Conservation (phyloP, 2,329 filamentous ascomycete species). For the Pseudogymnoascus sp. region DNA sequence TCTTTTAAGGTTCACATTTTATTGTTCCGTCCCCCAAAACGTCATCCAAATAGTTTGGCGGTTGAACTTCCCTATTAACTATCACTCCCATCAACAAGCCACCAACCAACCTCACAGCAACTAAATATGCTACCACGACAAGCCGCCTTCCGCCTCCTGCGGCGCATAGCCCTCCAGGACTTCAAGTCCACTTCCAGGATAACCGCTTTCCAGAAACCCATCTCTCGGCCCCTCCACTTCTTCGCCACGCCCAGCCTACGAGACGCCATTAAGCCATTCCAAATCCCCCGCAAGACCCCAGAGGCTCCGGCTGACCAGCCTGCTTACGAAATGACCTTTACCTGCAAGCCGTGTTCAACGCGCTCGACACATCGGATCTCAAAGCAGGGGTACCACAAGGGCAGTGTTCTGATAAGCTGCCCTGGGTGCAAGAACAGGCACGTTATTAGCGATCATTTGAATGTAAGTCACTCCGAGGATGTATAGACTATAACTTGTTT, state of each 20-base stretch:
- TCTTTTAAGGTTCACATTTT: conserved; percentile 7
- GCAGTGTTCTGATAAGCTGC: conserved; percentile 82
- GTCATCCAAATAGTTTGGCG: not conserved
- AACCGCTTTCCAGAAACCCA: not conserved
- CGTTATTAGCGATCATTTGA: conserved; percentile 84
- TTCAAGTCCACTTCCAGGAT: not conserved
- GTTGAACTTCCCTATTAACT: not conserved
- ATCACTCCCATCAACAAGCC: not conserved
- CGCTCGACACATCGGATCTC: conserved; percentile 80
- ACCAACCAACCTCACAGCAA: not conserved
- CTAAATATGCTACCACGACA: conserved; percentile 16
- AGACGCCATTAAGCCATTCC: not conserved
- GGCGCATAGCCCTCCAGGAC: conserved; percentile 8
- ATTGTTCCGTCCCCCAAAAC: not conserved
- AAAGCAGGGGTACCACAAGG: conserved; percentile 91
- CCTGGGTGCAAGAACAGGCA: conserved; percentile 80
- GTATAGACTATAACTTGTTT: not conserved
- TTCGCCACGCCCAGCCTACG: conserved; percentile 6
- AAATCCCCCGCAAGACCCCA: not conserved
- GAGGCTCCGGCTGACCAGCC: conserved; percentile 35
- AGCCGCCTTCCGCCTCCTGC: conserved; percentile 9
- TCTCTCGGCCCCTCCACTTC: not conserved
- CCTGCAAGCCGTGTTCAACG: conserved; percentile 74
- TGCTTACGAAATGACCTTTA: conserved; percentile 83
- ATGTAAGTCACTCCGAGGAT: conserved; percentile 33